Evolutionary conservation across 2,329 filamentous ascomycete species (phyloP).

Genomic region (Talaromyces marneffei): DNA sequence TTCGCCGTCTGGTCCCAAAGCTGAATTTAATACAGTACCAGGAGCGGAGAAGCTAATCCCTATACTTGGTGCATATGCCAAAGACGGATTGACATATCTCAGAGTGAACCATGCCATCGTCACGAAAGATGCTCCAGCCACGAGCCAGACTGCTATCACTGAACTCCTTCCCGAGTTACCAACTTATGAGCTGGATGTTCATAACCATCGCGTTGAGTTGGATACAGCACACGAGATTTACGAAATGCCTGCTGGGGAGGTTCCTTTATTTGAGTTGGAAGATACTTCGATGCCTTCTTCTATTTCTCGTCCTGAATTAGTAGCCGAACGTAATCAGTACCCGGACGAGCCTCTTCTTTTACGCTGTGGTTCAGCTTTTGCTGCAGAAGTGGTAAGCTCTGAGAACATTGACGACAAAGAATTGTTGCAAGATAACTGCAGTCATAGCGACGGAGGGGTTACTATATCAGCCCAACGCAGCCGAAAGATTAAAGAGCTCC

Average conservation of each 20-base stretch:
- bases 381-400: conserved; percentile 41
- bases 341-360: conserved; percentile 30
- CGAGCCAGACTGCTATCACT: conserved; percentile 24
- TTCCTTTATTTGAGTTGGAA: conserved; percentile 35
- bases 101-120: conserved; percentile 52
- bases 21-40: conserved; percentile 26
- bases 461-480: conserved; percentile 22
- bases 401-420: neutral
- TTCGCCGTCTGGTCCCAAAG: conserved; percentile 10
- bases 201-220: conserved; percentile 23
- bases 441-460: neutral
- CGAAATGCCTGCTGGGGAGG: conserved; percentile 29
- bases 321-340: conserved; percentile 11
- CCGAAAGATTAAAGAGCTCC: conserved; percentile 33
- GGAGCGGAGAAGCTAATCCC: conserved; percentile 52
- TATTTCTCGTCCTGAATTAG: neutral
- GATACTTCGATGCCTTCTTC: conserved; percentile 25
- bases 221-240: conserved; percentile 27
- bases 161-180: conserved; percentile 30
- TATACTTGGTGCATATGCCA: conserved; percentile 43
- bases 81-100: conserved; percentile 48
- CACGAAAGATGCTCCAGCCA: conserved; percentile 40
- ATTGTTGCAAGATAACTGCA: neutral
- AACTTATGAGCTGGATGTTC: conserved; percentile 25
- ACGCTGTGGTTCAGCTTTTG: conserved; percentile 40